Conservation (phyloP, 2,329 filamentous ascomycete genomes). For the Venturia effusa region DNA sequence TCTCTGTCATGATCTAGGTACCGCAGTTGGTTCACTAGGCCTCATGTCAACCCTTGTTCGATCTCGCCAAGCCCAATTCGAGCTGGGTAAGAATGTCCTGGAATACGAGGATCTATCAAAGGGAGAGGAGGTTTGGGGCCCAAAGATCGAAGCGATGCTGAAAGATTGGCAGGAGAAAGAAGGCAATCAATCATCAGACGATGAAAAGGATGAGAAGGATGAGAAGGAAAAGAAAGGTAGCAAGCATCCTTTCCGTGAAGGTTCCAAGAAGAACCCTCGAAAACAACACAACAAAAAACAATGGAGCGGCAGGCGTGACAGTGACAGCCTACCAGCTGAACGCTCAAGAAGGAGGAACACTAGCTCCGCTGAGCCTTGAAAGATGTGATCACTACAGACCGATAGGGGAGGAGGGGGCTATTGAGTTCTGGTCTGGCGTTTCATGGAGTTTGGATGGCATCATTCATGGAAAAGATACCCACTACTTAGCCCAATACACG, state of each 20-base stretch:
- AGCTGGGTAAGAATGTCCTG: slow-evolving; percentile 61
- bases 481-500: neutral
- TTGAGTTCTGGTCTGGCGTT: neutral
- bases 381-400: neutral
- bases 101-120: slow-evolving; percentile 67
- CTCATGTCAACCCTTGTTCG: slow-evolving; percentile 80
- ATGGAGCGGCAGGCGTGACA: slow-evolving; percentile 1
- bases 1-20: slow-evolving; percentile 82
- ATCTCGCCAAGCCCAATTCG: slow-evolving; percentile 71
- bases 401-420: neutral
- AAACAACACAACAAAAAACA: neutral
- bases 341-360: slow-evolving; percentile 7
- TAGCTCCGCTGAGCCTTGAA: slow-evolving; percentile 6
- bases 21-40: slow-evolving; percentile 68
- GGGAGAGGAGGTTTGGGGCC: slow-evolving; percentile 74
- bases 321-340: slow-evolving; percentile 11
- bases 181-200: slow-evolving; percentile 17
- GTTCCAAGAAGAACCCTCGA: neutral
- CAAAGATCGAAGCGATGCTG: slow-evolving; percentile 54
- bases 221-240: slow-evolving; percentile 7
- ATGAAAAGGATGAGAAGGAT: too few species aligned
- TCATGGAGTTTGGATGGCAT: neutral
- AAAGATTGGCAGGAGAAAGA: slow-evolving; percentile 36
- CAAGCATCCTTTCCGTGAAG: slow-evolving; percentile 1
- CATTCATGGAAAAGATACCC: neutral